A percentile compares a stretch with the other conserved stretches of the same genome.
Conservation (phyloP, 1,139 yeast species). For the Geotrichum europaeum region DNA sequence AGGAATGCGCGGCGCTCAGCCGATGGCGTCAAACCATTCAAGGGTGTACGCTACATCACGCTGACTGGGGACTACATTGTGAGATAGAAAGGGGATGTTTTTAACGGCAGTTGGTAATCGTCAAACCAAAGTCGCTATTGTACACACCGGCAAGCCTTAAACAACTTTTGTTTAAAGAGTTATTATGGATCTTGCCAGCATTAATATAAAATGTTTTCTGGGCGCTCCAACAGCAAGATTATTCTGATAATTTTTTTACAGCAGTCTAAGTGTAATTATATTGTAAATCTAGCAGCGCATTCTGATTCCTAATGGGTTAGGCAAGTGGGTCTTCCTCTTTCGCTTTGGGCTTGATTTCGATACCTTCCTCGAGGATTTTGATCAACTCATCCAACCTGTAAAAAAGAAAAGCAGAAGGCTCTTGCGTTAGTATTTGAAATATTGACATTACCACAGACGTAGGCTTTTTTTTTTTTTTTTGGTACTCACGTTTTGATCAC, state of each 20-base stretch:
- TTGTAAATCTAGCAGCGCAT: neutral
- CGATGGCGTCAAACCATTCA: slow-evolving; percentile 69
- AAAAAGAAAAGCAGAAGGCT: neutral
- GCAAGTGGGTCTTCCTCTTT: slow-evolving; percentile 4
- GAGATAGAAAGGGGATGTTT: slow-evolving; percentile 28
- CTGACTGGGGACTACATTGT: slow-evolving; percentile 55
- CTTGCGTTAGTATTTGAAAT: neutral
- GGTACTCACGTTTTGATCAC: slow-evolving; percentile 33
- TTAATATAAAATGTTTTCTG: too few relatives aligned
- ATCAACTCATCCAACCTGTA: slow-evolving; percentile 40
- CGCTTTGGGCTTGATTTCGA: slow-evolving; percentile 25
- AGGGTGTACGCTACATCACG: slow-evolving; percentile 84
- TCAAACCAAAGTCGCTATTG: neutral
- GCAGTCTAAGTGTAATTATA: neutral
- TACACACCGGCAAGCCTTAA: too few relatives aligned
- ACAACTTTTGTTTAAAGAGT: too few relatives aligned
- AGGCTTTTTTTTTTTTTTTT: neutral
- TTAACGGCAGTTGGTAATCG: neutral
- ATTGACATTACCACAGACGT: neutral
- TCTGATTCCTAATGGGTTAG: neutral
- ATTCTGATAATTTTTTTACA: neutral
- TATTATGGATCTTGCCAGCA: too few relatives aligned
- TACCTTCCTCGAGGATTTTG: slow-evolving; percentile 36
- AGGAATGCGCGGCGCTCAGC: slow-evolving; percentile 52
- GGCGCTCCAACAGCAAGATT: too few relatives aligned